These are phyloP conservation scores for Litsea cubeba DNA, from an alignment of 164 flowering plant genomes.

Conservation along the genomic window DNA sequence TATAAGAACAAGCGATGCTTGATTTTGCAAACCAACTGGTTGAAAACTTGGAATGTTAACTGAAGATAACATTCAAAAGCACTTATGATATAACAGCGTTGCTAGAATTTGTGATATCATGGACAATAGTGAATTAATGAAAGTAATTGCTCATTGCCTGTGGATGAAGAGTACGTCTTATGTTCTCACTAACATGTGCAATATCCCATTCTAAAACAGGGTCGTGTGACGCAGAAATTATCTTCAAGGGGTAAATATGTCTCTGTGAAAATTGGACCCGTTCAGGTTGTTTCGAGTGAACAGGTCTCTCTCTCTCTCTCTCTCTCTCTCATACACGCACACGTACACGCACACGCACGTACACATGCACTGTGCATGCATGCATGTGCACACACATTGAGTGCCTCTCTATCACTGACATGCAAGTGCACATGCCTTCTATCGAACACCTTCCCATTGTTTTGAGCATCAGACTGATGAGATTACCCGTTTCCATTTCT, in stretches of 20 bases:
- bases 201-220: conserved; percentile 33
- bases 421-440: no score
- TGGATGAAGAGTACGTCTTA: no score
- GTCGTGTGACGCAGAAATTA: conserved; percentile 62
- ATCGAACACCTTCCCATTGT: no score
- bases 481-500: no score
- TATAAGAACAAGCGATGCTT: no score
- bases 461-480: no score
- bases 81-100: no score
- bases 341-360: no score
- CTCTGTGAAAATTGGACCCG: conserved; percentile 95
- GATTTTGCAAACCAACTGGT: neutral
- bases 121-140: neutral
- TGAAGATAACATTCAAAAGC: neutral
- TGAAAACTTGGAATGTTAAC: neutral
- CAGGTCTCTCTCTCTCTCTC: conserved; percentile 64
- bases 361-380: neutral
- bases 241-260: conserved; percentile 94
- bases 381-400: neutral
- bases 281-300: conserved; percentile 81
- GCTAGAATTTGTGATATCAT: neutral
- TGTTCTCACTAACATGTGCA: neutral
- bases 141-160: neutral
- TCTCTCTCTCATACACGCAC: neutral
- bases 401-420: no score